phyloP scores from a whole-genome alignment of 2,329 filamentous ascomycete genomes.

The Fusarium nelsonii region DNA sequence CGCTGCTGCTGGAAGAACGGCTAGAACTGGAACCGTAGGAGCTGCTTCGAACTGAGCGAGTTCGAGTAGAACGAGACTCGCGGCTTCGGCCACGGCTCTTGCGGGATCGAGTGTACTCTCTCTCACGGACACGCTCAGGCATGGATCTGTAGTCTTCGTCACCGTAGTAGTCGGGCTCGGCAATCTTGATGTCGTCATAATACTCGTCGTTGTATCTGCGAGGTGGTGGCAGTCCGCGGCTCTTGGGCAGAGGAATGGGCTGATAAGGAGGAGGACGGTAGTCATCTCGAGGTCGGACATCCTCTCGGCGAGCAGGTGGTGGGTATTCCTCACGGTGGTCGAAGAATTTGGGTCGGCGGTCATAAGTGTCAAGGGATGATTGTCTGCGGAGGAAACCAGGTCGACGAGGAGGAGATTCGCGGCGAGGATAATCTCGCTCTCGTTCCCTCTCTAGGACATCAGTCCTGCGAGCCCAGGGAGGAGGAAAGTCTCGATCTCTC shows the following conservation, averaged over 20 bases:
- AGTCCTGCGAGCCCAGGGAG: conserved; percentile 63
- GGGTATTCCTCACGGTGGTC: conserved; percentile 72
- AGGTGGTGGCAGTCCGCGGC: conserved; percentile 70
- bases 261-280: conserved; percentile 63
- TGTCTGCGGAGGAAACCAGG: conserved; percentile 81
- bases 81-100: conserved; percentile 55
- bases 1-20: conserved; percentile 61
- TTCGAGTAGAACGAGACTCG: conserved; percentile 57
- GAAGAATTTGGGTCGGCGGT: conserved; percentile 69
- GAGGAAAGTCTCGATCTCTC: conserved; percentile 49
- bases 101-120: conserved; percentile 66
- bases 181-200: conserved; percentile 75
- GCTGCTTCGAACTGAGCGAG: conserved; percentile 56
- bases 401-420: conserved; percentile 66
- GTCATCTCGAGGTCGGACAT: conserved; percentile 60
- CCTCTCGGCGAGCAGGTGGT: conserved; percentile 66
- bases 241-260: conserved; percentile 77
- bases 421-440: conserved; percentile 63
- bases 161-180: conserved; percentile 75
- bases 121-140: conserved; percentile 70
- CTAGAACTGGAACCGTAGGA: conserved; percentile 60
- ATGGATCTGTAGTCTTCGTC: conserved; percentile 78
- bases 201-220: conserved; percentile 66
- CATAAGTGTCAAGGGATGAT: conserved; percentile 91
- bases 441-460: conserved; percentile 69